Conservation (phyloP, 345 rosid genomes). For the Streptanthus diversifolius region DNA sequence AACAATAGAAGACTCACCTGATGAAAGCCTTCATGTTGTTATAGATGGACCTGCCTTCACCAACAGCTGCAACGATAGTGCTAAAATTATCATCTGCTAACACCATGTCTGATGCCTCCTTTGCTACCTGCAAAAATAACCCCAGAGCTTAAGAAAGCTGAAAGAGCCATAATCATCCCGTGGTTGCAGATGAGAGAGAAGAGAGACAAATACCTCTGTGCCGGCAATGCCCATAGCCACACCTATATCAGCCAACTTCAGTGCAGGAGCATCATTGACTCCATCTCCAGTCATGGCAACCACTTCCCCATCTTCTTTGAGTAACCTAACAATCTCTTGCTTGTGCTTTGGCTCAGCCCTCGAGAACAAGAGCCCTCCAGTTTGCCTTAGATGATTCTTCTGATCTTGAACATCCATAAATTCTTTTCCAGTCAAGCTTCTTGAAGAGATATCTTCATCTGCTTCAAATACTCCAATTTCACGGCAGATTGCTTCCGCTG, state of each 20-base stretch:
- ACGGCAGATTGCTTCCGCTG: constrained; percentile 93
- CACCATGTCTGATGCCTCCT: constrained; percentile 99
- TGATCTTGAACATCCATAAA: constrained; percentile 39
- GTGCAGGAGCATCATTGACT: constrained; percentile 96
- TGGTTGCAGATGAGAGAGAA: background rate
- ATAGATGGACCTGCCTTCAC: constrained; percentile 95
- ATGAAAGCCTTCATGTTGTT: constrained; percentile 98
- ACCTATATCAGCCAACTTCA: constrained; percentile 98
- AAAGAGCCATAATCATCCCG: background rate
- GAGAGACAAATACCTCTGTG: constrained; percentile 64
- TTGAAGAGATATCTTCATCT: constrained; percentile 54
- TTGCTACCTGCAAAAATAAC: constrained; percentile 64
- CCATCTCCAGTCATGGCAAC: constrained; percentile 99
- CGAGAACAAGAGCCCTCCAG: constrained; percentile 80
- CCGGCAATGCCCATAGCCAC: constrained; percentile 97
- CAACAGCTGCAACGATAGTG: constrained; percentile 95
- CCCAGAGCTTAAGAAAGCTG: constrained; percentile 1
- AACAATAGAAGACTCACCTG: constrained; percentile 44
- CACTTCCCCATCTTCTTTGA: constrained; percentile 96
- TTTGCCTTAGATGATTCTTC: constrained; percentile 58
- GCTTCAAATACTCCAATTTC: constrained; percentile 91
- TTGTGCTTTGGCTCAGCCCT: constrained; percentile 98
- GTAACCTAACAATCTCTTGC: constrained; percentile 96
- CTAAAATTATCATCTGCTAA: constrained; percentile 97
- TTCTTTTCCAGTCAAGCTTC: constrained; percentile 81